phyloP scores from a whole-genome alignment of 2,329 filamentous ascomycete genomes.

The Whalleya microplaca region DNA sequence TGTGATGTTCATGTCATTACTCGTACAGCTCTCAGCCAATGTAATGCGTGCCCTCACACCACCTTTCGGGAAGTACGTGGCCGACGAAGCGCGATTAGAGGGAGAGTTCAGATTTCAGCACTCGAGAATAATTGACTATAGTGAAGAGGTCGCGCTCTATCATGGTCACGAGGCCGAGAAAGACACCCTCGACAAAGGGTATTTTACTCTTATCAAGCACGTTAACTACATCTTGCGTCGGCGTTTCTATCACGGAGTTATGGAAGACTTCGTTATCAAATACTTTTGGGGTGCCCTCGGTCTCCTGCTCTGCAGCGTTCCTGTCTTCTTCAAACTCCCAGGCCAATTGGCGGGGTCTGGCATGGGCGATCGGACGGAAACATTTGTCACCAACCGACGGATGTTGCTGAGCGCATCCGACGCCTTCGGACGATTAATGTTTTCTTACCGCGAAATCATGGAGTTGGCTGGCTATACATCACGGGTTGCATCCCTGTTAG shows the following conservation, averaged over 20 bases:
- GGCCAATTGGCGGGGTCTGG: conserved; percentile 60
- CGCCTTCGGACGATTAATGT: conserved; percentile 95
- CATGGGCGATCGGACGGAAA: conserved; percentile 73
- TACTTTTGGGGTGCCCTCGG: conserved; percentile 98
- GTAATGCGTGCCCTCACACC: conserved; percentile 94
- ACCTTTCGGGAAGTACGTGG: conserved; percentile 96
- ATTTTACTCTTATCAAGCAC: conserved; percentile 98
- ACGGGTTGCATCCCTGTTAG: conserved; percentile 83
- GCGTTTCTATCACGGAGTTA: conserved; percentile 95
- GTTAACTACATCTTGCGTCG: conserved; percentile 92
- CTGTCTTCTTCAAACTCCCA: conserved; percentile 93
- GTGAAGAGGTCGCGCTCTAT: conserved; percentile 92
- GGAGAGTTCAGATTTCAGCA: conserved; percentile 97
- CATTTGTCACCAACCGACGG: conserved; percentile 90
- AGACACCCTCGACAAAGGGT: conserved; percentile 94
- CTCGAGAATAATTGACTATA: conserved; percentile 91
- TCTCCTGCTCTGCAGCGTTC: conserved; percentile 87
- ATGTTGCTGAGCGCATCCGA: conserved; percentile 93
- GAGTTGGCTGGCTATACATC: conserved; percentile 95
- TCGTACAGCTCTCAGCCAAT: conserved; percentile 90
- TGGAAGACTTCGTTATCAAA: conserved; percentile 99
- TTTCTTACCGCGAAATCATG: conserved; percentile 96
- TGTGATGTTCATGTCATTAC: conserved; percentile 89
- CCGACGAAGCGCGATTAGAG: conserved; percentile 91
- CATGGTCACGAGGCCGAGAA: conserved; percentile 92